Evolutionary conservation across 163 green algal genomes (phyloP), one percentile per base, ranked within the genome.

Genomic region (Scenedesmus sp.): DNA sequence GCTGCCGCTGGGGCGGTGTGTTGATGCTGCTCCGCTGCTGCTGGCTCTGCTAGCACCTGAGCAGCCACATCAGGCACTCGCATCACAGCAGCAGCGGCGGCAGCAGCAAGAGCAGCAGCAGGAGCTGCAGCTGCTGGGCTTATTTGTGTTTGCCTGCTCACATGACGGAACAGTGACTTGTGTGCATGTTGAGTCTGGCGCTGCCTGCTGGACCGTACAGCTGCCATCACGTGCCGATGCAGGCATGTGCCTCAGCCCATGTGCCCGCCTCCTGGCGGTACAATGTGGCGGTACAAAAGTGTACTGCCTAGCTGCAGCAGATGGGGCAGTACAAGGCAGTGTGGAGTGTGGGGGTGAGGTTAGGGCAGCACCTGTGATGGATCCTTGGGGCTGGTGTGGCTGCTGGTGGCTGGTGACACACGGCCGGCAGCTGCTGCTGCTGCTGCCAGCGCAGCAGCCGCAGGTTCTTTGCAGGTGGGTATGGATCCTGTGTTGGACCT

Each of bases 381-480:
- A 91, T n/a, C 88, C 88, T 13, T 91, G 82, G 82, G 54, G 13
- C 2, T 59, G 88, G 74, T 55, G 56, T 60, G 62, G 81, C 2
- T 73, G 57, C 16, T 91, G 88, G 76, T 91, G 88, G 88, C 26
- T 91, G 62, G 70, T 79, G 46, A 91, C 88, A 34, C 88, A 91
- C 26, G 56, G 74, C 26, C 54, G 70, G n/a, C 34, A 91, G 81
- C 59, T 91, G 81, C 67, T 91, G 62, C 18, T 87, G 52, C 10
- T 89, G 55, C 7, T 60, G 57, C 83, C 59, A 4, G 59, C 23
- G 6, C 0, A 66, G 8, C 2, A 4, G 18, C n/a, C 3, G 70
- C 57, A 12, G n/a, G 54, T 12, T 12, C 1, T 79, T 12, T 79
- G n/a, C 34, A 86, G 74, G 87, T 91, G 87, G n/a, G 87, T 79